Percentiles rank a stretch among this genome's conserved stretches.
These are phyloP conservation scores for Ustilago cynodontis DNA, from an alignment of 1,284 basidiomycete genomes.

Conservation along the genomic window DNA sequence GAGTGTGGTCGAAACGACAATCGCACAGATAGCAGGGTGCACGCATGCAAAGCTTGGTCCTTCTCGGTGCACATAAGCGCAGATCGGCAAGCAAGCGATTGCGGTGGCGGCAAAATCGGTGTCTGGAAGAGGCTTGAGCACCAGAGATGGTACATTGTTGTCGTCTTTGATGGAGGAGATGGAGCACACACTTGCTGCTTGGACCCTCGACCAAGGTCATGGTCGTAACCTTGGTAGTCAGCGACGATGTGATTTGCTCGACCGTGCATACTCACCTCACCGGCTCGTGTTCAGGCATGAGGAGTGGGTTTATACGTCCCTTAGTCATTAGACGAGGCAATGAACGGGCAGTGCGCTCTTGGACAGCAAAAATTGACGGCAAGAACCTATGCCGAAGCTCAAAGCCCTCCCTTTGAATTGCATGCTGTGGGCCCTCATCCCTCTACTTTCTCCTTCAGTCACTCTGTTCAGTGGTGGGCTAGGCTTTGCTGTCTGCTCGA, in stretches of 20 bases:
- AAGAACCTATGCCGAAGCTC: not conserved
- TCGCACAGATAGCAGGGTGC: too few species aligned
- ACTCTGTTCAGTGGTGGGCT: too few species aligned
- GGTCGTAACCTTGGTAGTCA: not conserved
- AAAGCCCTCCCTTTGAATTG: not conserved
- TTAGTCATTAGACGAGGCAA: not conserved
- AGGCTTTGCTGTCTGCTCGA: too few species aligned
- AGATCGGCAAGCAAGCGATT: not conserved
- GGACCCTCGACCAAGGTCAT: not conserved
- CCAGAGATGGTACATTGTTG: not conserved
- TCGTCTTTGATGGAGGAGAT: not conserved
- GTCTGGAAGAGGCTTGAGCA: not conserved
- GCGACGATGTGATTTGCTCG: not conserved
- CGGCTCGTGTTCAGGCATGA: not conserved
- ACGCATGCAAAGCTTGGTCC: not conserved
- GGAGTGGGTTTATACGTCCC: not conserved
- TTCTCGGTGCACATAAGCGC: not conserved
- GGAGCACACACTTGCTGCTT: not conserved
- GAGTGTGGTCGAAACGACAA: too few species aligned
- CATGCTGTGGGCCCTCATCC: too few species aligned
- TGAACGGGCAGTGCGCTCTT: not conserved
- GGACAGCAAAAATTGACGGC: not conserved
- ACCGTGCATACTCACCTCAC: not conserved
- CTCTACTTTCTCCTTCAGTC: too few species aligned
- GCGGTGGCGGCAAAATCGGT: not conserved